These are phyloP conservation scores for Alectoria sarmentosa DNA, from an alignment of 495 filamentous ascomycete species.

Conservation along the genomic window DNA sequence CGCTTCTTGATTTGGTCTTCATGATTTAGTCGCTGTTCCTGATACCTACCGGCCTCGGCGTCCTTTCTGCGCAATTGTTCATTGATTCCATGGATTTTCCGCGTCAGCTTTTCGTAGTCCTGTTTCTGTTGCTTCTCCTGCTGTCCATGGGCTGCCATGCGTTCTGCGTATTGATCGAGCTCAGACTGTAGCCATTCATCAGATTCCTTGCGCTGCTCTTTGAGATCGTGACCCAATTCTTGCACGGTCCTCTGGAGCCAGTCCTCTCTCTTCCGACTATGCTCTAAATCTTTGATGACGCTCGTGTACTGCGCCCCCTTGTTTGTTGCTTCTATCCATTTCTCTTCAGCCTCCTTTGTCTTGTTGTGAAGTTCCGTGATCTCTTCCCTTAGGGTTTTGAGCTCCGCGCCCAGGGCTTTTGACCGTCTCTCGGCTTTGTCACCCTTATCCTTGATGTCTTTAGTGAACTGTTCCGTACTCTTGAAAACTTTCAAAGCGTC, in stretches of 20 bases:
- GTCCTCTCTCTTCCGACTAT: conserved; percentile 64
- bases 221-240: conserved; percentile 60
- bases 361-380: conserved; percentile 48
- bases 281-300: conserved; percentile 63
- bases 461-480: conserved; percentile 65
- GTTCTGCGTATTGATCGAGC: conserved; percentile 74
- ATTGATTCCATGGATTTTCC: conserved; percentile 52
- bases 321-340: conserved; percentile 52
- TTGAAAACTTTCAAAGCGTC: conserved; percentile 64
- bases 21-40: conserved; percentile 80
- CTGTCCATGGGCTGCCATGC: conserved; percentile 58
- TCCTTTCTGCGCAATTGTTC: conserved; percentile 60
- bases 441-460: conserved; percentile 79
- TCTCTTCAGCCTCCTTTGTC: conserved; percentile 47
- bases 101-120: conserved; percentile 54
- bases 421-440: conserved; percentile 61
- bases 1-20: conserved; percentile 68
- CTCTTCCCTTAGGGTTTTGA: conserved; percentile 58
- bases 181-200: conserved; percentile 71
- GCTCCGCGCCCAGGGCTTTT: conserved; percentile 59
- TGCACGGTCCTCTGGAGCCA: conserved; percentile 58
- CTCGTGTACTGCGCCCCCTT: conserved; percentile 54
- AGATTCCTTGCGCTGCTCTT: conserved; percentile 67
- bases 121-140: conserved; percentile 44
- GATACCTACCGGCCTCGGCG: conserved; percentile 72